Base-by-base conservation (phyloP, 2,329 filamentous ascomycete species). In the Parascedosporium putredinis region DNA sequence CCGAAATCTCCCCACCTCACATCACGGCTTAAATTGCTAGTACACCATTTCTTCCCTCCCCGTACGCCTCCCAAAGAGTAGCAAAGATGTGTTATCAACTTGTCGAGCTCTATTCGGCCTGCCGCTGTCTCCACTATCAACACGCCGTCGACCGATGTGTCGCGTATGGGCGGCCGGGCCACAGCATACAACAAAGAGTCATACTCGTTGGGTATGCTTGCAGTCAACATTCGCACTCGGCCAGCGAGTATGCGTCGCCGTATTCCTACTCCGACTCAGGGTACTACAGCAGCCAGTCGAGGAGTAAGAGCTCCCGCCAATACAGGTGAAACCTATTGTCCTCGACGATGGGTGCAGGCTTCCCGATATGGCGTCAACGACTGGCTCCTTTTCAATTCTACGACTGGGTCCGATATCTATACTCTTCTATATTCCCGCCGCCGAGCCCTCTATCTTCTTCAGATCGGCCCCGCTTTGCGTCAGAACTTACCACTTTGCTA, bases 61-160 rank as follows among this genome's bases (percentile, higher is more conserved):
- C 6, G 27, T 31, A 23, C 45, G 33, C 38, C 33, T 49, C 47
- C 64, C n/a, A n/a, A n/a, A n/a, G n/a, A n/a, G n/a, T n/a, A n/a
- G n/a, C n/a, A n/a, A 73, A 56, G 54, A 95, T 95, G 89, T 95
- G 89, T 62, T 90, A 88, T 62, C 86, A 90, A 69, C 69, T 95
- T 54, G 73, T 91, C 59, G 89, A 95, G 67, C 76, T 87, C 52
- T 95, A 89, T 72, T 83, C 88, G 50, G 86, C 84, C 50, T 95
- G 89, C 75, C 79, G 82, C 55, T 95, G 89, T 68, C 75, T 91
- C 58, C 94, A 95, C 73, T 88, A 91, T 72, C 77, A 84, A 61
- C 90, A 95, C 64, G 82, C 86, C 45, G 76, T 95, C 58, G 89
- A 95, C 61, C 84, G 86, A 53, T 95, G 89, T 63, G 73, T 81